Base-by-base conservation (phyloP, 768 basidiomycete genomes). In the Neoboletus subvelutipes region DNA sequence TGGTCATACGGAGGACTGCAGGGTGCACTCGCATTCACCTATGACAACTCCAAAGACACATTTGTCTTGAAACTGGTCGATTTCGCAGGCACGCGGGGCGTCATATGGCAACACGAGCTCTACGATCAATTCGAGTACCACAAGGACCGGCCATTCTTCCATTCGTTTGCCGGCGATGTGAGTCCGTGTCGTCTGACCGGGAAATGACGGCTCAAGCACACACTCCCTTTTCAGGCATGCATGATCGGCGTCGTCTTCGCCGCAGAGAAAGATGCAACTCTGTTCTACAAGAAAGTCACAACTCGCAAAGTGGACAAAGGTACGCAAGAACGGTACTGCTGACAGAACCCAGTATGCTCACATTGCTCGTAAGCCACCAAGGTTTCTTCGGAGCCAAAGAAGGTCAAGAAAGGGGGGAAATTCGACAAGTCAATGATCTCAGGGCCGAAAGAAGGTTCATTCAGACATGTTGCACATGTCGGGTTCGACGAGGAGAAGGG, bases 361-460 rank as follows among this genome's bases (percentile, higher is more conserved):
- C 55, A 11, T 46, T 22, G 6, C 36, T 36, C 54, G 42, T 36
- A 36, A 63, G 67, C 73, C 75, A 75, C 79, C 4, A 88, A 86
- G 75, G 63, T 76, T 13, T 71, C 78, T 0, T 50, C 73, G 9
- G 77, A 79, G 51, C 84, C 84, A 68, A 86, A 84, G 73, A 83
- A 81, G 55, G 61, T 73, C 3, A 69, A 75, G 49, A 86, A 85
- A 60, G 83, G 84, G 8, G 88, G 91, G 46, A 89, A 86, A 71
- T 90, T 98, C 56, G 89, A 96, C 76, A 98, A 97, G 72, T 89
- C 92, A 1, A 83, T 88, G 79, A 98, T 98, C 48, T 94, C 93
- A 12, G 88, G 79, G 0, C 95, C 94, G 2, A 82, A 85, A 5
- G 71, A 76, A 1, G 86, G 86, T 15, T 88, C 88, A 9, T 98